Conservation (phyloP, 257 asterid species). For the Penstemon eatonii region DNA sequence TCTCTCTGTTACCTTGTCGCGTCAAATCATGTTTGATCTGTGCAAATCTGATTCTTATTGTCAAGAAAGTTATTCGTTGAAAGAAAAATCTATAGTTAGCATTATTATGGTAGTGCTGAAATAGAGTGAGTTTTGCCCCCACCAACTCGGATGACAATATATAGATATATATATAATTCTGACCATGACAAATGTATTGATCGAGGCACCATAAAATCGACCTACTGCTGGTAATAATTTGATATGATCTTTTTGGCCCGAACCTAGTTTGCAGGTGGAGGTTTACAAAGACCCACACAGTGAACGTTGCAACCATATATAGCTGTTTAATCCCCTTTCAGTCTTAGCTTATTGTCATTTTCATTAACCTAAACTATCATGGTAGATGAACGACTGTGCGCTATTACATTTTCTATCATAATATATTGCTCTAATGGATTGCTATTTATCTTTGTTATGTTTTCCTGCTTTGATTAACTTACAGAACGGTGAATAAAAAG, state of each 20-base stretch:
- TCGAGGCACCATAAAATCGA: not conserved
- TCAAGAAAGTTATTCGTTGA: not conserved
- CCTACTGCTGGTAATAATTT: not conserved
- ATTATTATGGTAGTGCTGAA: not conserved
- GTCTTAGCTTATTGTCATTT: not conserved
- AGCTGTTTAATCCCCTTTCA: not conserved
- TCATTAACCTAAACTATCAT: not conserved
- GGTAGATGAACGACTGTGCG: not conserved
- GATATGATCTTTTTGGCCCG: not conserved
- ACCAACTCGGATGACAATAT: not conserved
- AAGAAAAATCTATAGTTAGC: not conserved
- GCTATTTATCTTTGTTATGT: not conserved
- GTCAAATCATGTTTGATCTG: not conserved
- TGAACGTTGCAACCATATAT: not conserved
- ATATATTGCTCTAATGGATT: constrained; percentile 1
- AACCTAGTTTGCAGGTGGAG: not conserved
- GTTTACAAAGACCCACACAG: not conserved
- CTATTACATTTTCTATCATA: not conserved
- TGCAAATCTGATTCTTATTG: not conserved
- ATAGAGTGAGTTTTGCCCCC: not conserved
- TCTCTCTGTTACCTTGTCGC: not conserved
- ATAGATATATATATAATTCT: not conserved
- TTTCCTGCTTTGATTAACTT: constrained; percentile 10
- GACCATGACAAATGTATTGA: constrained; percentile 14
- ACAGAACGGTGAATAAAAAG: constrained; percentile 1